Evolutionary conservation across 192 early-diverging fungal species (phyloP), one percentile per base, ranked within the genome.

Genomic region (Podila epigama): DNA sequence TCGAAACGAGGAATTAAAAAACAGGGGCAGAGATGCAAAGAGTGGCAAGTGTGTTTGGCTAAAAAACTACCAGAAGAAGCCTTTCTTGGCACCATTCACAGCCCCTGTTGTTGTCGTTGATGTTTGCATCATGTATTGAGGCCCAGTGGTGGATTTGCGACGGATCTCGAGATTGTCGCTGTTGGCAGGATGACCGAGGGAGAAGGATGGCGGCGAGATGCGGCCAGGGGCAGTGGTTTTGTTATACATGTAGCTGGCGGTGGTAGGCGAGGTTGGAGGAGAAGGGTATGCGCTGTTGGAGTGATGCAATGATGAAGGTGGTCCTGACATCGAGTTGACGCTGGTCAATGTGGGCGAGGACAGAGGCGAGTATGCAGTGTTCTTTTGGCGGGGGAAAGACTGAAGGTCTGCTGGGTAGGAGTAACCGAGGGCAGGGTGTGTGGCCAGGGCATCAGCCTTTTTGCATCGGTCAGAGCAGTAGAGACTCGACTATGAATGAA

Each of bases 391-490:
- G 41, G 72, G 72, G 44, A 75, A 75, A 27, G 64, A 20, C 29
- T 75, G 72, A 25, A 75, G 39, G 42, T 75, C 72, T 29, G 59
- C 65, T 3, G 72, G 72, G 65, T 75, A 75, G 0, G 65, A 22
- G 58, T 75, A 75, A 12, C 72, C 72, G 5, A 75, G 65, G 31
- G 52, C 64, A 27, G 72, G 59, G 48, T 75, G 72, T 51, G 72
- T 40, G 5, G 72, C 72, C 52, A 75, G 16, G 48, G 72, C 72
- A 68, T 75, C 72, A 8, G 65, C 72, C 60, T 75, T 75, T 58
- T 68, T 75, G 72, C 72, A 75, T 36, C 65, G 64, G 59, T 75
- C 72, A 58, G 72, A 75, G 60, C 72, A 75, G 60, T 75, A 75
- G 44, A 75, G 72, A 68, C 64, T 67, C 51, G 72, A 72, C 70